phyloP scores from a whole-genome alignment of 2,329 filamentous ascomycete genomes.

The Colletotrichum acutatum region DNA sequence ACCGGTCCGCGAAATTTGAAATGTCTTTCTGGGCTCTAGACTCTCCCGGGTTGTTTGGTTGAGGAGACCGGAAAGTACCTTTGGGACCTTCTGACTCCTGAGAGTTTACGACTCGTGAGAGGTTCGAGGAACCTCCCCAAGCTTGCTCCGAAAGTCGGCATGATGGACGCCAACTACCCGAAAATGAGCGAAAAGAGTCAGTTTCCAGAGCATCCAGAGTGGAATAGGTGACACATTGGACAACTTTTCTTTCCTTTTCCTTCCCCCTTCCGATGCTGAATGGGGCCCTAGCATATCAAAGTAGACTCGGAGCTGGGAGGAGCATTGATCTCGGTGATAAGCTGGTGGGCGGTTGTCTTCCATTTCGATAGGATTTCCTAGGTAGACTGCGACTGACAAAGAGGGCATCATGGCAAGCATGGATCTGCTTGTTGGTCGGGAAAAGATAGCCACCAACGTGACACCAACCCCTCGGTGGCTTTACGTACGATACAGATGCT shows the following conservation, averaged over 20 bases:
- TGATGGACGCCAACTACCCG: not conserved
- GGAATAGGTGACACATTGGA: not conserved
- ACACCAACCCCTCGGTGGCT: slow-evolving; percentile 5
- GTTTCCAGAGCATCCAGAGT: not conserved
- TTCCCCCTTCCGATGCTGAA: not conserved
- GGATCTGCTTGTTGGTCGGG: slow-evolving; percentile 21
- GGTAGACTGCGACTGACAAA: not conserved
- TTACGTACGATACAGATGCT: slow-evolving; percentile 13
- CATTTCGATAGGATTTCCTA: slow-evolving; percentile 22
- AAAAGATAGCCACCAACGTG: not conserved
- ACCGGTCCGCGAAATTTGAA: not conserved
- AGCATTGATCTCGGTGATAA: slow-evolving; percentile 35
- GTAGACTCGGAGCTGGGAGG: slow-evolving; percentile 16
- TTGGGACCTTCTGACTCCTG: not conserved
- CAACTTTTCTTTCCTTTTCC: not conserved
- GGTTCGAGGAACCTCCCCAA: slow-evolving; percentile 18
- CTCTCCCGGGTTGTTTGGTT: not conserved
- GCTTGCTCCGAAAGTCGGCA: slow-evolving; percentile 31
- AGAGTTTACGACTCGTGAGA: slow-evolving; percentile 20
- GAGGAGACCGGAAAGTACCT: not conserved
- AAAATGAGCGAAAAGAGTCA: slow-evolving; percentile 16
- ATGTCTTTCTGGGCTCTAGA: not conserved
- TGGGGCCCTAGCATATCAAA: not conserved
- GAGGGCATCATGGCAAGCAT: slow-evolving; percentile 19
- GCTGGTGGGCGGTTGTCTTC: slow-evolving; percentile 1